Base-by-base conservation (phyloP, 345 rosid species). In the Kandelia obovata region DNA sequence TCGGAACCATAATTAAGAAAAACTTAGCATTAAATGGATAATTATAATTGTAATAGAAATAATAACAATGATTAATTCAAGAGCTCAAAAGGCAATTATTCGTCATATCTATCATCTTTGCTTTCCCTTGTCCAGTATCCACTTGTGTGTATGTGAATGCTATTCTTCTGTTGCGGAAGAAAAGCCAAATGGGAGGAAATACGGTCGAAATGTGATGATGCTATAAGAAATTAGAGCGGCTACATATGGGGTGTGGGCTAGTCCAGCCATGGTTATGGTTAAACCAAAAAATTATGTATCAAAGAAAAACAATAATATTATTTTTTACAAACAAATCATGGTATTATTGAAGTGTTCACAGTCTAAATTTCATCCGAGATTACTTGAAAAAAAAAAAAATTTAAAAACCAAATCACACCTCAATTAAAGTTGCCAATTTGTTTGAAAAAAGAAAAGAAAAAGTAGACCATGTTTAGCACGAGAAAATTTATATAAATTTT, bases 161-260 rank as follows among this genome's bases (percentile, higher is more conserved):
- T 65, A 62, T 37, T 2, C 27, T 72, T 72, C 72, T 62, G 69
- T 66, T 57, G 75, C 64, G 57, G 60, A 60, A 72, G 62, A 56
- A 70, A 65, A 70, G 81, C 65, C 85, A 74, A 61, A 61, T 53
- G 6, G 68, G 63, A 57, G 64, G 37, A 70, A 67, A 75, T 75
- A 61, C 49, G 70, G 69, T 63, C 52, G 64, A 70, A 43, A 3
- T 4, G 16, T 19, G 16, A 43, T 43, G 47, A 28, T 31, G 34
- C 19, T 11, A 43, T 0, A 15, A 10, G 16, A 13, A 13, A 11
- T 15, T 43, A 43, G 4, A 43, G 49, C 49, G 49, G 49, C 13
- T 11, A 43, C 17, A 43, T 34, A 13, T 43, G 16, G 49, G 49
- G 49, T 3, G 2, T 10, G 13, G 46, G 15, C 5, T 39, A 62